A percentile compares a stretch with the other conserved stretches of the same genome.
Evolutionary conservation across 805 yeast species (phyloP).

Genomic region (Spencermartinsiella europaea): DNA sequence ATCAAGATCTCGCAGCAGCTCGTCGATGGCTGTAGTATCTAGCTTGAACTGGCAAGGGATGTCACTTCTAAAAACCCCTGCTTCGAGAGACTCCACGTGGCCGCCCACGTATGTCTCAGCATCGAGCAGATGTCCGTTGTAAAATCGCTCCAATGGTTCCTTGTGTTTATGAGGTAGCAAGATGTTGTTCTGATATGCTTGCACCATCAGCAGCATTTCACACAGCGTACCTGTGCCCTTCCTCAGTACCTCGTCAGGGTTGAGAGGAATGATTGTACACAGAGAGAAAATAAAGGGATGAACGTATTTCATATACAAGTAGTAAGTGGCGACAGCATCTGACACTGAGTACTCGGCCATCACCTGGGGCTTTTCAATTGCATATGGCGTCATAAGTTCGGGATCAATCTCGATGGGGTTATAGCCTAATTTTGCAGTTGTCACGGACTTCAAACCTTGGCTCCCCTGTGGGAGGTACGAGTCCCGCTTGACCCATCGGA

Average conservation of each 20-base stretch:
- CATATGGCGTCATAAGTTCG: slow-evolving; percentile 96
- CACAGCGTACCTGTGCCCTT: slow-evolving; percentile 98
- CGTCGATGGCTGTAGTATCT: slow-evolving; percentile 79
- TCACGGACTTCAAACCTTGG: slow-evolving; percentile 96
- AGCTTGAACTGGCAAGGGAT: slow-evolving; percentile 67
- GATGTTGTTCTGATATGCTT: slow-evolving; percentile 76
- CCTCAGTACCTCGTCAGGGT: slow-evolving; percentile 92
- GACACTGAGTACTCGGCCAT: slow-evolving; percentile 97
- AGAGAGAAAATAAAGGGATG: slow-evolving; percentile 95
- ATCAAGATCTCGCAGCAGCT: slow-evolving; percentile 65
- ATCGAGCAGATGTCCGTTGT: slow-evolving; percentile 88
- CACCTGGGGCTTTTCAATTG: slow-evolving; percentile 86
- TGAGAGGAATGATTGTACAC: slow-evolving; percentile 90
- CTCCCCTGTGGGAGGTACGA: slow-evolving; percentile 97
- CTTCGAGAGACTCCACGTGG: slow-evolving; percentile 94
- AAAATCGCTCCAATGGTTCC: slow-evolving; percentile 92
- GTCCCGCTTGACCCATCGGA: slow-evolving; percentile 96
- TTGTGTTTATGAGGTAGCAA: slow-evolving; percentile 88
- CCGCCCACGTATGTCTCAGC: slow-evolving; percentile 99
- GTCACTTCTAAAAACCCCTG: slow-evolving; percentile 95
- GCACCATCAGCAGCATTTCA: slow-evolving; percentile 94
- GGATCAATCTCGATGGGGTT: slow-evolving; percentile 97
- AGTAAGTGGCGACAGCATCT: slow-evolving; percentile 98
- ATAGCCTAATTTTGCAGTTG: slow-evolving; percentile 91
- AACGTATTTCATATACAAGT: slow-evolving; percentile 90